phyloP scores from a whole-genome alignment of 1,284 basidiomycete species.

The Cryptococcus hybrid region DNA sequence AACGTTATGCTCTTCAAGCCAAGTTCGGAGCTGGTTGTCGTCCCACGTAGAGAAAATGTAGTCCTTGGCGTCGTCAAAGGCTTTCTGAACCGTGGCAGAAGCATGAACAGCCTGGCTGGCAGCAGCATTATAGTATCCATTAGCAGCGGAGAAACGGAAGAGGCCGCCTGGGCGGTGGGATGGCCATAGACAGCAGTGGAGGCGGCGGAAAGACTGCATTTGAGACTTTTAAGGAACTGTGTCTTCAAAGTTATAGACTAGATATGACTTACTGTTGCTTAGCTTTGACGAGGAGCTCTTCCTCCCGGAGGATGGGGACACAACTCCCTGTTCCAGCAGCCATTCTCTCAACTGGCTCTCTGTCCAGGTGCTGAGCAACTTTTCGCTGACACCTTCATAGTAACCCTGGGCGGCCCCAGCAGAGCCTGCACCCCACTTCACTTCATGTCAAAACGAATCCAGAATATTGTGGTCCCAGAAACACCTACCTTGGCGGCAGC shows the following conservation, averaged over 20 bases:
- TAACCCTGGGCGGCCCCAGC: conserved; percentile 69
- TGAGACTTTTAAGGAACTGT: conserved; percentile 34
- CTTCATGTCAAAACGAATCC: background rate
- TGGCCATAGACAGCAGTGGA: conserved; percentile 59
- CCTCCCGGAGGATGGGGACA: conserved; percentile 70
- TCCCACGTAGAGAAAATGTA: conserved; percentile 87
- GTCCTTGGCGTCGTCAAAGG: conserved; percentile 72
- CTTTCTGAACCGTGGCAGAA: conserved; percentile 53
- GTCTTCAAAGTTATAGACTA: background rate
- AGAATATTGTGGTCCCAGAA: background rate
- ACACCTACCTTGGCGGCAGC: conserved; percentile 47
- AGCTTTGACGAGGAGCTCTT: conserved; percentile 74
- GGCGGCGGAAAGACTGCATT: conserved; percentile 47
- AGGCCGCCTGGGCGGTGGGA: conserved; percentile 48
- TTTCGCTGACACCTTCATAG: conserved; percentile 57
- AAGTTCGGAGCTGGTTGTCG: conserved; percentile 62
- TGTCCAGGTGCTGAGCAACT: conserved; percentile 63
- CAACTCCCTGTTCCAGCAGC: conserved; percentile 80
- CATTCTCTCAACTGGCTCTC: conserved; percentile 76
- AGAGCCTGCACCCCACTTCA: conserved; percentile 48
- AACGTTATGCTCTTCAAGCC: conserved; percentile 71
- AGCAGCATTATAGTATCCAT: conserved; percentile 54
- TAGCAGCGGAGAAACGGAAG: conserved; percentile 45
- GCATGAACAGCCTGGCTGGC: conserved; percentile 49
- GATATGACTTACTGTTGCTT: conserved; percentile 58